Conservation (phyloP, 2,329 filamentous ascomycete genomes). For the Elsinoe perseae region DNA sequence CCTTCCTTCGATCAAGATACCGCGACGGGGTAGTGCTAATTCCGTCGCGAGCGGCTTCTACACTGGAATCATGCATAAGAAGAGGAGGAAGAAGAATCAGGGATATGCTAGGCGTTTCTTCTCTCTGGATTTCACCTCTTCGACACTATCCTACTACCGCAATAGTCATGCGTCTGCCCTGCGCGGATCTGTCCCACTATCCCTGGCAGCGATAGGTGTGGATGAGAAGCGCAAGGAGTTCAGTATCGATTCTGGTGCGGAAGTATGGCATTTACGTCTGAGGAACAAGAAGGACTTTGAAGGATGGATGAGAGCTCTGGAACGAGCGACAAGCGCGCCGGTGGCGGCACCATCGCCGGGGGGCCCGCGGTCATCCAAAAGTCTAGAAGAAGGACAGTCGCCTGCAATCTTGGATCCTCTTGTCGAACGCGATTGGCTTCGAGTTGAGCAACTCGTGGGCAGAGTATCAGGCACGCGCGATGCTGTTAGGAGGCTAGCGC, state of each 20-base stretch:
- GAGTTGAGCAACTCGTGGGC: conserved; percentile 77
- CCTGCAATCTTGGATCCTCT: conserved; percentile 32
- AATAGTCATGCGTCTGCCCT: conserved; percentile 88
- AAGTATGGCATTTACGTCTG: conserved; percentile 90
- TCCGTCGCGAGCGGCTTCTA: conserved; percentile 53
- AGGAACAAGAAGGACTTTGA: conserved; percentile 76
- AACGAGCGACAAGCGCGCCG: conserved; percentile 61
- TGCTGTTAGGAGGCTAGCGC: conserved; percentile 75
- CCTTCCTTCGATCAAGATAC: conserved; percentile 30
- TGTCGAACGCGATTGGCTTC: conserved; percentile 78
- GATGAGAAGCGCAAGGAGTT: conserved; percentile 86
- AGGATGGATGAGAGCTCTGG: conserved; percentile 78
- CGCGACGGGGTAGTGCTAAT: conserved; percentile 32
- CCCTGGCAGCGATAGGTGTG: conserved; percentile 80
- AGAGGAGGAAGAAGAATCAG: conserved; percentile 85
- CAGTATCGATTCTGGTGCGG: conserved; percentile 90
- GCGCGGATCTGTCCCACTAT: conserved; percentile 84
- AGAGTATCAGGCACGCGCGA: conserved; percentile 82
- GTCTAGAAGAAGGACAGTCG: conserved; percentile 6
- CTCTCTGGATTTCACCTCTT: conserved; percentile 88
- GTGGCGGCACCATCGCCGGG: conserved; percentile 20
- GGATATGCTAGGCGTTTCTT: conserved; percentile 92
- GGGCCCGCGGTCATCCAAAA: neutral
- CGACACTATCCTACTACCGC: conserved; percentile 92
- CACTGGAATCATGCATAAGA: conserved; percentile 79